Evolutionary conservation across 176 grass and related monocot species (phyloP).

Genomic region (Stipa capillata): DNA sequence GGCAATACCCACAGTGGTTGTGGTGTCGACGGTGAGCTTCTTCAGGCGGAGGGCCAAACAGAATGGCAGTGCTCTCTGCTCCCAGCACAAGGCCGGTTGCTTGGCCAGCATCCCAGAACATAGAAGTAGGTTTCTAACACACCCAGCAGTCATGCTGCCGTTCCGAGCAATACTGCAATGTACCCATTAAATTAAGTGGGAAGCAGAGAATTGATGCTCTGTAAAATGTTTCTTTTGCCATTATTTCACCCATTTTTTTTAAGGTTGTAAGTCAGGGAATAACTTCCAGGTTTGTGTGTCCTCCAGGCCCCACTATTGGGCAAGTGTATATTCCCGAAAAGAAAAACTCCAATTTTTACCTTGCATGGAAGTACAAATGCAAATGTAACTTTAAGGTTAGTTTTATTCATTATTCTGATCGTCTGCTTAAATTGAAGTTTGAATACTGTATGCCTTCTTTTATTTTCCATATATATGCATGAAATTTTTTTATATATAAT

Average conservation of each 20-base stretch:
- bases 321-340: neutral
- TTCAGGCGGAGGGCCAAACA: constrained; percentile 33
- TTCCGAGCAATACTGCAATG: neutral
- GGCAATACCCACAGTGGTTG: constrained; percentile 59
- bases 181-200: neutral
- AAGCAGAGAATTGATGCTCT: neutral
- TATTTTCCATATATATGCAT: neutral
- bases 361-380: neutral
- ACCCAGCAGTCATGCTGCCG: neutral
- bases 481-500: neutral
- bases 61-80: constrained; percentile 65
- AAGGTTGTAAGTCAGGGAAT: constrained; percentile 3
- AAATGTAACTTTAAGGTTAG: neutral
- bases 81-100: constrained; percentile 55
- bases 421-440: neutral
- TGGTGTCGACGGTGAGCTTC: constrained; percentile 83
- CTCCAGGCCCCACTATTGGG: neutral
- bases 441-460: neutral
- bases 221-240: neutral
- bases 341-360: neutral
- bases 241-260: neutral
- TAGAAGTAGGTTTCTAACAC: constrained; percentile 5
- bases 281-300: neutral
- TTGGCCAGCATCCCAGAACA: constrained; percentile 36
- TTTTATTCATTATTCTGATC: neutral